Evolutionary conservation across 352 stramenopile species (phyloP).

Genomic region (Phytophthora litchii): DNA sequence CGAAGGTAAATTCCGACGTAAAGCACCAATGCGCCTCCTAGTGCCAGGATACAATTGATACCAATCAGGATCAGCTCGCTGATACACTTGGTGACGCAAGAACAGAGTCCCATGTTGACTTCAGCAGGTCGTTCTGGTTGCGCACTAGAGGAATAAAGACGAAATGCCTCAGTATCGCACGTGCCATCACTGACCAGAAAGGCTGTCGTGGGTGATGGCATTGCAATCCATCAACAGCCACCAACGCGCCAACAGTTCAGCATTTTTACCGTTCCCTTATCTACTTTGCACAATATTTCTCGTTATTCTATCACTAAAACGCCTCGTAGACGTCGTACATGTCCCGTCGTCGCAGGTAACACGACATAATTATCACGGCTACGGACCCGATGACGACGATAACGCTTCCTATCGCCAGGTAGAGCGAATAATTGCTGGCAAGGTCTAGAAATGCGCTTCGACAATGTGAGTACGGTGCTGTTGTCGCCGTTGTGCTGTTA

Average conservation of each 20-base stretch:
- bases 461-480: conserved; percentile 54
- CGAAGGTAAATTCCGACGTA: conserved; percentile 50
- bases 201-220: conserved; percentile 17
- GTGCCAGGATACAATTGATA: conserved; percentile 67
- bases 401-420: conserved; percentile 44
- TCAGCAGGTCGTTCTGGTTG: conserved; percentile 4
- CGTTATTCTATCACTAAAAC: conserved; percentile 23
- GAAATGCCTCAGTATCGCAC: conserved; percentile 13
- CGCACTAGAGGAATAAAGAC: conserved; percentile 10
- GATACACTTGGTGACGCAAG: conserved; percentile 34
- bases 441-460: conserved; percentile 51
- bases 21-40: conserved; percentile 62
- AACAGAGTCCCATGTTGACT: conserved; percentile 34
- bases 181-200: conserved; percentile 6
- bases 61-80: conserved; percentile 54
- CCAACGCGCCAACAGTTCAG: conserved; percentile 24
- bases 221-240: conserved; percentile 29
- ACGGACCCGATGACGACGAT: conserved; percentile 46
- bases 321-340: conserved; percentile 36
- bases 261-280: neutral
- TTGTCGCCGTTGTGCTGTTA: conserved; percentile 33
- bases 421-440: conserved; percentile 43
- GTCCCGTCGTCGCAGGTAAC: conserved; percentile 45
- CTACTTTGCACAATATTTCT: conserved; percentile 20
- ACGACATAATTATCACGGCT: conserved; percentile 55